Evolutionary conservation across 1,139 yeast genomes (phyloP).

Genomic region (Debaryomyces coudertii): DNA sequence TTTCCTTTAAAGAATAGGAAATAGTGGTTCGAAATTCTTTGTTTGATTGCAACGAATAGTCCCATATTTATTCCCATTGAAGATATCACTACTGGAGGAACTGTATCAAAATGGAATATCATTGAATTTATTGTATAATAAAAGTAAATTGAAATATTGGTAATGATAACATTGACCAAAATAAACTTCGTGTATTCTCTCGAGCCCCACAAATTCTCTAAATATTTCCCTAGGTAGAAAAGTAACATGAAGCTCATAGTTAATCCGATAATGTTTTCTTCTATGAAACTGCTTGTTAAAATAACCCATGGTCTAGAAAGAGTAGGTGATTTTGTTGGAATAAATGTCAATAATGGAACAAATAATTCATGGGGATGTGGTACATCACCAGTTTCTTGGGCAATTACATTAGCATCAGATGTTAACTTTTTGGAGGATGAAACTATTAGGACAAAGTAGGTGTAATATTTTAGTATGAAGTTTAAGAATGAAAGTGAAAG

Average conservation of each 20-base stretch:
- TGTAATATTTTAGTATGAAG: conserved; percentile 33
- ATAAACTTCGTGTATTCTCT: conserved; percentile 36
- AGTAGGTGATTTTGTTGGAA: conserved; percentile 43
- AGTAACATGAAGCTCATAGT: conserved; percentile 29
- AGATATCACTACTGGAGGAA: conserved; percentile 42
- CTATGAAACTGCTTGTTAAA: conserved; percentile 38
- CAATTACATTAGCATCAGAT: conserved; percentile 27
- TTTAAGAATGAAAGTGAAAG: conserved; percentile 32
- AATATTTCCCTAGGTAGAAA: conserved; percentile 40
- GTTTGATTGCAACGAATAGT: conserved; percentile 47
- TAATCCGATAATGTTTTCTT: conserved; percentile 36
- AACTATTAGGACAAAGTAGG: conserved; percentile 36
- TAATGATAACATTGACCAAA: conserved; percentile 25
- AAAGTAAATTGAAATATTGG: conserved; percentile 38
- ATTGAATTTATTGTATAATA: conserved; percentile 38
- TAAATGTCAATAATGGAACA: conserved; percentile 44
- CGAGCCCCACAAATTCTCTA: conserved; percentile 44
- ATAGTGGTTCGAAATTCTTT: conserved; percentile 48
- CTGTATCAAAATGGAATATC: conserved; percentile 33
- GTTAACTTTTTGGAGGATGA: conserved; percentile 32
- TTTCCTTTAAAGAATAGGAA: conserved; percentile 43
- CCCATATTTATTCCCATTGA: conserved; percentile 46
- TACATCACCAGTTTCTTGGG: conserved; percentile 39
- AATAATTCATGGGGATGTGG: conserved; percentile 48
- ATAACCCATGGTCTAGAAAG: conserved; percentile 44